Evolutionary conservation across 2,329 filamentous ascomycete genomes (phyloP).

Genomic region (Rutstroemia sydowiana): DNA sequence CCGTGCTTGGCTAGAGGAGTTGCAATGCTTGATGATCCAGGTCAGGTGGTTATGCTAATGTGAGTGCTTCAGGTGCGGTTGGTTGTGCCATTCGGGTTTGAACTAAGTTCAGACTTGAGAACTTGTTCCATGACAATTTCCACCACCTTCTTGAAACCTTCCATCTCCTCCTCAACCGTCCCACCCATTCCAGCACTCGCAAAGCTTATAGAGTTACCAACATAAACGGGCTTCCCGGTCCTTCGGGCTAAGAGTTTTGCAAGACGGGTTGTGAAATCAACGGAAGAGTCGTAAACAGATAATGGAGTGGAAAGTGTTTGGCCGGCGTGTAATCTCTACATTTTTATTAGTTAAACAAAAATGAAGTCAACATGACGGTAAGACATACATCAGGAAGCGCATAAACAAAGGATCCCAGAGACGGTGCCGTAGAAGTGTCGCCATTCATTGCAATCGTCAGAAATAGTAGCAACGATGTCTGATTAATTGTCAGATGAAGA

Average conservation of each 20-base stretch:
- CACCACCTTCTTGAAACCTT: slow-evolving; percentile 69
- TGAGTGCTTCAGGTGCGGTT: background rate
- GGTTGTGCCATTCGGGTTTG: slow-evolving; percentile 11
- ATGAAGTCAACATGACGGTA: background rate
- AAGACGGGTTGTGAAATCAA: slow-evolving; percentile 81
- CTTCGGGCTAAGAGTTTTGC: slow-evolving; percentile 76
- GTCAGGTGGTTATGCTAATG: no score
- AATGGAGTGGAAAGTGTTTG: slow-evolving; percentile 72
- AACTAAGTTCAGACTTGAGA: slow-evolving; percentile 28
- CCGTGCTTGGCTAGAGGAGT: background rate
- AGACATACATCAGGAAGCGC: slow-evolving; percentile 75
- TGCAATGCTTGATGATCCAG: no score
- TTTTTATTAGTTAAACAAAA: slow-evolving; percentile 13
- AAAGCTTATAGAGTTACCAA: slow-evolving; percentile 81
- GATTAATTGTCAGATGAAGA: slow-evolving; percentile 49
- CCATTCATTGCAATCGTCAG: slow-evolving; percentile 51
- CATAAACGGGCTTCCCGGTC: slow-evolving; percentile 71
- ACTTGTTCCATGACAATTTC: slow-evolving; percentile 57
- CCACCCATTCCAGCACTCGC: slow-evolving; percentile 67
- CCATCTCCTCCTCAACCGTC: slow-evolving; percentile 89
- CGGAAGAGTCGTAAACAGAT: slow-evolving; percentile 64
- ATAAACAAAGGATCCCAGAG: slow-evolving; percentile 87
- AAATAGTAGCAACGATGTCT: slow-evolving; percentile 52
- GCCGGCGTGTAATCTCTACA: slow-evolving; percentile 34
- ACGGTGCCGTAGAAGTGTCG: slow-evolving; percentile 41